These are phyloP conservation scores for Arthroderma sp. DNA, from an alignment of 2,329 filamentous ascomycete species.

Conservation along the genomic window DNA sequence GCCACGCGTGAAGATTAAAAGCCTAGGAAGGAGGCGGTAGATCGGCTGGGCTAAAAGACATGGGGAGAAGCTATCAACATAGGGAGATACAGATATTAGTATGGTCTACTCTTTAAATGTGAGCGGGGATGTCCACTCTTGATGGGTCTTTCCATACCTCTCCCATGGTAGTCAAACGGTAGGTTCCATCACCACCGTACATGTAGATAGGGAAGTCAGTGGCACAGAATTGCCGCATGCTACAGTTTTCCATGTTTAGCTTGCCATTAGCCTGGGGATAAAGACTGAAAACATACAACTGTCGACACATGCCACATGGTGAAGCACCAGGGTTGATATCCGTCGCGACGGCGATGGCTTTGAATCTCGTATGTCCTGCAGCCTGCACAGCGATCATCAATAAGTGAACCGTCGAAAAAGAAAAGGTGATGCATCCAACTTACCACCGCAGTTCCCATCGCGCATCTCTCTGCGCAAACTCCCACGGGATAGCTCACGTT, in stretches of 20 bases:
- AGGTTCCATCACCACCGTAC: constrained; percentile 73
- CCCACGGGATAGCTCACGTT: constrained; percentile 88
- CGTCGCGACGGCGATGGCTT: constrained; percentile 73
- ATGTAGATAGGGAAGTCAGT: constrained; percentile 69
- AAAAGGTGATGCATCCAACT: constrained; percentile 7
- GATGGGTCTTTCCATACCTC: constrained; percentile 20
- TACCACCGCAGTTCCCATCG: constrained; percentile 63
- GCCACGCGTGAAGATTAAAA: not conserved
- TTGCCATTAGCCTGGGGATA: not conserved
- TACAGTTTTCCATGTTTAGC: constrained; percentile 11
- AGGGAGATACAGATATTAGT: not conserved
- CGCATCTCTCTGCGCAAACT: constrained; percentile 91
- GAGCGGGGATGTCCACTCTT: not conserved
- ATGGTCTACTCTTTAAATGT: not conserved
- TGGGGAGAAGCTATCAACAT: constrained; percentile 45
- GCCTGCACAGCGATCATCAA: constrained; percentile 17
- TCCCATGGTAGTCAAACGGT: constrained; percentile 23
- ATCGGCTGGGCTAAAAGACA: constrained; percentile 54
- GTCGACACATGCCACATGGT: constrained; percentile 92
- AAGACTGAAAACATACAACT: constrained; percentile 51
- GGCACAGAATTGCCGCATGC: constrained; percentile 61
- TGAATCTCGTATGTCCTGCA: constrained; percentile 44
- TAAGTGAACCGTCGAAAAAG: not conserved
- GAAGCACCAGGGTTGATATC: constrained; percentile 54
- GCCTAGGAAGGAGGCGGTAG: constrained; percentile 25